These are phyloP conservation scores for Cudoniella acicularis DNA, from an alignment of 495 filamentous ascomycete species.

Conservation along the genomic window DNA sequence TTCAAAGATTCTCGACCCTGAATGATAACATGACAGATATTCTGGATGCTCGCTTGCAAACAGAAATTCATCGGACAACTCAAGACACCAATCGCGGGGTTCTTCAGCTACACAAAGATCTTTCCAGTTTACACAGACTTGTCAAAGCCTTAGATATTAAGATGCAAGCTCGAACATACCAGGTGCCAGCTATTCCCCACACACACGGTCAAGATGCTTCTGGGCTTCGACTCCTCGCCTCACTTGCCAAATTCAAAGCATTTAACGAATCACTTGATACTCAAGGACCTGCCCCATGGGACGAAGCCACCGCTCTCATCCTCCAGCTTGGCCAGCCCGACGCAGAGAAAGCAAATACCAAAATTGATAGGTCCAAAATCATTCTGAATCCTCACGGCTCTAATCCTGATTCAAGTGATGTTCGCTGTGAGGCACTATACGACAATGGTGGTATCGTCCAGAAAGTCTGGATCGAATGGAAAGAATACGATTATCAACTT, in stretches of 20 bases:
- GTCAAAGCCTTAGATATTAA: slow-evolving; percentile 31
- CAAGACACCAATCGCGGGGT: slow-evolving; percentile 43
- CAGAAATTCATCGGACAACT: slow-evolving; percentile 40
- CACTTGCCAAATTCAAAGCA: slow-evolving; percentile 45
- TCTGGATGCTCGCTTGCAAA: slow-evolving; percentile 38
- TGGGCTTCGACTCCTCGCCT: slow-evolving; percentile 26
- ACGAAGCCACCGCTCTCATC: slow-evolving; percentile 14
- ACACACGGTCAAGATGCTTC: slow-evolving; percentile 29
- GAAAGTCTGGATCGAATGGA: slow-evolving; percentile 45
- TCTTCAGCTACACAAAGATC: slow-evolving; percentile 39
- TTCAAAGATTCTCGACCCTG: slow-evolving; percentile 34
- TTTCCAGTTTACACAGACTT: slow-evolving; percentile 35
- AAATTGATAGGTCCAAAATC: slow-evolving; percentile 28
- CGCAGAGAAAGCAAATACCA: slow-evolving; percentile 24
- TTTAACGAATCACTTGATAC: slow-evolving; percentile 42
- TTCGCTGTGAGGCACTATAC: slow-evolving; percentile 35
- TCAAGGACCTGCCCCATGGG: slow-evolving; percentile 25
- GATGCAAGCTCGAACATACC: slow-evolving; percentile 11
- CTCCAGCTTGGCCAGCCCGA: slow-evolving; percentile 32
- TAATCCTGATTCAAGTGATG: slow-evolving; percentile 18
- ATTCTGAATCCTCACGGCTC: slow-evolving; percentile 7
- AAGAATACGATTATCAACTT: slow-evolving; percentile 38
- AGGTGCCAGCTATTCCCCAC: slow-evolving; percentile 28
- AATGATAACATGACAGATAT: slow-evolving; percentile 45
- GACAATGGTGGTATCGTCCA: slow-evolving; percentile 21